phyloP scores from a whole-genome alignment of 2,329 filamentous ascomycete species.

The Lasiodiplodia theobromae region DNA sequence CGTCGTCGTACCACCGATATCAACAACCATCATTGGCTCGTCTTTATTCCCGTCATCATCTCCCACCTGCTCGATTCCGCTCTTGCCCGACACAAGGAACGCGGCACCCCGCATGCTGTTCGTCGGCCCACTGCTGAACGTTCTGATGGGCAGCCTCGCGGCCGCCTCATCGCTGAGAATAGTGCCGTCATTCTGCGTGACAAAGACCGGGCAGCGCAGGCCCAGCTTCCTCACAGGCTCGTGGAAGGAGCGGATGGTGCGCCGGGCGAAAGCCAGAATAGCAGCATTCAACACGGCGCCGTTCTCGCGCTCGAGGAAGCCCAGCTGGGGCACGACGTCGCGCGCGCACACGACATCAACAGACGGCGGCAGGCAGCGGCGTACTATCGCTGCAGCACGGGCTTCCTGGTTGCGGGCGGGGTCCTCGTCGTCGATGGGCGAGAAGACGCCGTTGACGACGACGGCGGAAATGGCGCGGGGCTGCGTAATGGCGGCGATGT shows the following conservation, averaged over 20 bases:
- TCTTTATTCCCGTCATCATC: slow-evolving; percentile 30
- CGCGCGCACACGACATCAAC: slow-evolving; percentile 52
- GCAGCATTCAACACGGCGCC: slow-evolving; percentile 70
- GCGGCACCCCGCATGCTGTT: slow-evolving; percentile 63
- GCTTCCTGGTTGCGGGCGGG: slow-evolving; percentile 51
- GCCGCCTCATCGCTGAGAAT: slow-evolving; percentile 63
- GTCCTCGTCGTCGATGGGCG: slow-evolving; percentile 50
- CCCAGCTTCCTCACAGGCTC: slow-evolving; percentile 59
- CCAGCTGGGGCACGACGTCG: slow-evolving; percentile 52
- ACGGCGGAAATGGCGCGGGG: slow-evolving; percentile 46
- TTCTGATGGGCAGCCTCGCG: slow-evolving; percentile 64
- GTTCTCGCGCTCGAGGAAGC: slow-evolving; percentile 68
- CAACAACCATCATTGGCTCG: slow-evolving; percentile 58
- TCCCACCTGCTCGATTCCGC: slow-evolving; percentile 31
- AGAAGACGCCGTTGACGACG: slow-evolving; percentile 56
- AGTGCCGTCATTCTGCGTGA: slow-evolving; percentile 71
- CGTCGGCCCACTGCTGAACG: slow-evolving; percentile 69
- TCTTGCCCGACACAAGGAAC: slow-evolving; percentile 56
- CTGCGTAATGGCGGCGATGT: slow-evolving; percentile 40
- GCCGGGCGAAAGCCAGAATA: slow-evolving; percentile 64
- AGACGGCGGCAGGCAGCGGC: slow-evolving; percentile 44
- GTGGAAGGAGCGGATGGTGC: slow-evolving; percentile 64
- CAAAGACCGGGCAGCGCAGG: slow-evolving; percentile 60
- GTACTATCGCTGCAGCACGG: slow-evolving; percentile 48
- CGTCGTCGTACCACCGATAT: slow-evolving; percentile 71